phyloP scores from a whole-genome alignment of 768 basidiomycete genomes.

The Tricholoma hemisulphureum region DNA sequence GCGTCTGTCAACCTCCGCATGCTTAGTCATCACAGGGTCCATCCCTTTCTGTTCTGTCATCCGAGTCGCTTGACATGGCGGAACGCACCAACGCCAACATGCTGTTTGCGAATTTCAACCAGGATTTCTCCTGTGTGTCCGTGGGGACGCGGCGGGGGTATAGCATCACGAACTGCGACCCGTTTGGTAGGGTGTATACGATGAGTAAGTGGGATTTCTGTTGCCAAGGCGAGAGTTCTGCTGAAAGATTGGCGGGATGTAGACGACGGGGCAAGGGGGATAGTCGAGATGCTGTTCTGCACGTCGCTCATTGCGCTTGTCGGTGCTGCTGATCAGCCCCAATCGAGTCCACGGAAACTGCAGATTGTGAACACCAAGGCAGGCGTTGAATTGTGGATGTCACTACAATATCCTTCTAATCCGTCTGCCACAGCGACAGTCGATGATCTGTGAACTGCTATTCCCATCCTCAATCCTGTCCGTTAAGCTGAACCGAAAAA shows the following conservation, averaged over 20 bases:
- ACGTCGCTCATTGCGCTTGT: slow-evolving; percentile 97
- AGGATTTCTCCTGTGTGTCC: slow-evolving; percentile 96
- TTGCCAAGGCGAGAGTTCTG: not conserved
- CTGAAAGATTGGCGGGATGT: not conserved
- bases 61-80: slow-evolving; percentile 30
- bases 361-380: slow-evolving; percentile 99
- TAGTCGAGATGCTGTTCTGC: slow-evolving; percentile 99
- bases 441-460: slow-evolving; percentile 96
- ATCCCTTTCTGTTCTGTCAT: not conserved
- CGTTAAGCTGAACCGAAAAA: slow-evolving; percentile 98
- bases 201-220: slow-evolving; percentile 65
- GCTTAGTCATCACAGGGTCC: not conserved
- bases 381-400: slow-evolving; percentile 21
- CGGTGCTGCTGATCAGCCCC: slow-evolving; percentile 90
- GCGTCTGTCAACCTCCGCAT: not conserved
- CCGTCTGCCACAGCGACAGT: slow-evolving; percentile 69
- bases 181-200: slow-evolving; percentile 93
- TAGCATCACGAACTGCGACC: slow-evolving; percentile 96
- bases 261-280: slow-evolving; percentile 94
- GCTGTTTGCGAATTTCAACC: slow-evolving; percentile 96
- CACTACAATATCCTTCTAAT: not conserved
- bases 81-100: slow-evolving; percentile 45
- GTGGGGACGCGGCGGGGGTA: slow-evolving; percentile 96
- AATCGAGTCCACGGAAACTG: slow-evolving; percentile 86
- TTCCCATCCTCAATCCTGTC: slow-evolving; percentile 96